These are phyloP conservation scores for Solanum ahanhuiri DNA, from an alignment of 257 asterid species.

Conservation along the genomic window DNA sequence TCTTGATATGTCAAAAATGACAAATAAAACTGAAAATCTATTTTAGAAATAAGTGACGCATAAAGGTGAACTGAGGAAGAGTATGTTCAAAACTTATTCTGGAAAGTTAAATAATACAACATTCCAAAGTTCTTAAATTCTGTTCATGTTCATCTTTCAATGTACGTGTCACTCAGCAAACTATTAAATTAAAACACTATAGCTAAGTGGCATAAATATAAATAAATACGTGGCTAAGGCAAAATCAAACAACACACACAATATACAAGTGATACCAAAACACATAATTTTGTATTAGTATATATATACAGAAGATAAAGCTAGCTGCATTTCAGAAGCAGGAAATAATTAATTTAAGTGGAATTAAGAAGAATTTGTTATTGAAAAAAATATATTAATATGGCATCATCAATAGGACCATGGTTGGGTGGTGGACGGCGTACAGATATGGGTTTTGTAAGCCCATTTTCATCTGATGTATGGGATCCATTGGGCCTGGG, in stretches of 20 bases:
- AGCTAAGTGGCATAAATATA: not conserved
- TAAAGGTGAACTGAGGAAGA: no score
- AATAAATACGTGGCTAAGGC: not conserved
- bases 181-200: not conserved
- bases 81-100: no score
- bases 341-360: no score
- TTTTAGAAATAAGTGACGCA: rapidly evolving
- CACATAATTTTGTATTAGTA: not conserved
- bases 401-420: not conserved
- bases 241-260: not conserved
- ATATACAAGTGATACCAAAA: not conserved
- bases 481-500: constrained; percentile 15
- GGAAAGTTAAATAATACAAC: not conserved
- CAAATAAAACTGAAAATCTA: rapidly evolving
- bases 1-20: rapidly evolving
- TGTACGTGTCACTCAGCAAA: not conserved
- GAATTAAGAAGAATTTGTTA: no score
- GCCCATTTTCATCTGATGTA: constrained; percentile 17
- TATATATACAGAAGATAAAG: no score
- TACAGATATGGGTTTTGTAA: not conserved
- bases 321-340: no score
- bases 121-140: no score
- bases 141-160: not conserved
- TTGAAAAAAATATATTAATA: not conserved
- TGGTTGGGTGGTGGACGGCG: not conserved